Percentiles rank a stretch among this genome's conserved stretches.
phyloP scores from a whole-genome alignment of 2,329 filamentous ascomycete genomes.

The Orbilia quercus region DNA sequence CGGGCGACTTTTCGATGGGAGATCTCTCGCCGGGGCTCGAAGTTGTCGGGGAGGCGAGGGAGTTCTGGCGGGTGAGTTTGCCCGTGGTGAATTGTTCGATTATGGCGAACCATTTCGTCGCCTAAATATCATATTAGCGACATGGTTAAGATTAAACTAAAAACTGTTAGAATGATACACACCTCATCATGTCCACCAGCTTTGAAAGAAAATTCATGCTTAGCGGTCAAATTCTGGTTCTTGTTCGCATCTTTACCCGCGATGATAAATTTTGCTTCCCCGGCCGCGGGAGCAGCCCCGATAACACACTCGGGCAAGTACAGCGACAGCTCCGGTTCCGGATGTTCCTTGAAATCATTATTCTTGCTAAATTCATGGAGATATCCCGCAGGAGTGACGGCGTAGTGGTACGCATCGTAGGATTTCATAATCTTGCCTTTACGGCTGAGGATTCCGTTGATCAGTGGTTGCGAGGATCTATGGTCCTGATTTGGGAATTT shows the following conservation, averaged over 20 bases:
- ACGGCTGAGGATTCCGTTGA: conserved; percentile 88
- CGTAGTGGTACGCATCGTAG: conserved; percentile 86
- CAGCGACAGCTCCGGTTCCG: conserved; percentile 84
- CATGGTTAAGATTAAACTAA: too few species aligned
- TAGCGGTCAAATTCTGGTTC: conserved; percentile 64
- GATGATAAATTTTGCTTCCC: conserved; percentile 87
- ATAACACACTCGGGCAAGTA: conserved; percentile 91
- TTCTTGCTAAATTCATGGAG: conserved; percentile 97
- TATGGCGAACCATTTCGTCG: conserved; percentile 57
- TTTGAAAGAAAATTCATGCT: conserved; percentile 60
- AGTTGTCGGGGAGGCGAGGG: conserved; percentile 9
- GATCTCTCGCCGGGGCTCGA: conserved; percentile 20
- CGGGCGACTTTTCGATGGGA: conserved; percentile 18
- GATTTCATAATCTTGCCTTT: conserved; percentile 75
- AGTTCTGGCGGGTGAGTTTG: conserved; percentile 53
- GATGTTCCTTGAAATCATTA: conserved; percentile 73
- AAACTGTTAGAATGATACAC: background rate
- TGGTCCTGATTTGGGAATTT: conserved; percentile 91
- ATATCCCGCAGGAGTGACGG: conserved; percentile 86
- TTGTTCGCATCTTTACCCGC: conserved; percentile 93
- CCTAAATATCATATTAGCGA: too few species aligned
- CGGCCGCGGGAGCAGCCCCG: conserved; percentile 68
- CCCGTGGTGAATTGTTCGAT: conserved; percentile 57
- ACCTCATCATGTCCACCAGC: conserved; percentile 57
- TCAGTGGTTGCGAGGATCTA: conserved; percentile 78